These are phyloP conservation scores for Candida khao-thaluensis DNA, from an alignment of 805 yeast genomes.

Conservation along the genomic window DNA sequence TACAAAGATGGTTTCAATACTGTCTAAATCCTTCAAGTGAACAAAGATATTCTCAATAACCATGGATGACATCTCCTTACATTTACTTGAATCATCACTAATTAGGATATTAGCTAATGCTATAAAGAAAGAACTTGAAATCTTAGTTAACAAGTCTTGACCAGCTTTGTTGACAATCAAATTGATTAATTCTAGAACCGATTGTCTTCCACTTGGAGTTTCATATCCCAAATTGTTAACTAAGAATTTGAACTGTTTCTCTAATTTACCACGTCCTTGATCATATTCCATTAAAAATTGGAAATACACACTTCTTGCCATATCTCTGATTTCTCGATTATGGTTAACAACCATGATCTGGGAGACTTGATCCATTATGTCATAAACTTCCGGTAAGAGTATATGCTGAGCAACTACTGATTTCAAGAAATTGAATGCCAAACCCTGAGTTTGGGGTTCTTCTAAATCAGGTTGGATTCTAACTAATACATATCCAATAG, in stretches of 20 bases:
- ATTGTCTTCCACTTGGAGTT: conserved; percentile 80
- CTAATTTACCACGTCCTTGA: conserved; percentile 82
- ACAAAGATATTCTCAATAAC: conserved; percentile 56
- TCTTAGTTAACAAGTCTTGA: conserved; percentile 52
- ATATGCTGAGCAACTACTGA: conserved; percentile 73
- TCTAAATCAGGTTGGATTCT: conserved; percentile 82
- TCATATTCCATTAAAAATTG: conserved; percentile 92
- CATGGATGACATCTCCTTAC: conserved; percentile 79
- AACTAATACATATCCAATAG: conserved; percentile 69
- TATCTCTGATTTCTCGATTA: conserved; percentile 74
- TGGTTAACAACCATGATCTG: conserved; percentile 89
- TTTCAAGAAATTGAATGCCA: conserved; percentile 80
- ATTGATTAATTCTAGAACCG: conserved; percentile 85
- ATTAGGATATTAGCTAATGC: conserved; percentile 75
- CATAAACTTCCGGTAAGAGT: conserved; percentile 85
- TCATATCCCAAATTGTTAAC: conserved; percentile 82
- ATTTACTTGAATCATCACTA: conserved; percentile 72
- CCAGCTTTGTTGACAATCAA: conserved; percentile 67
- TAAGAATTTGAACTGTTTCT: conserved; percentile 77
- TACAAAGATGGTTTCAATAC: conserved; percentile 41
- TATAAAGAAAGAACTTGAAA: conserved; percentile 77
- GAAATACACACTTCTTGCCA: conserved; percentile 78
- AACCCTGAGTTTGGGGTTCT: conserved; percentile 84
- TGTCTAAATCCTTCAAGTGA: conserved; percentile 35
- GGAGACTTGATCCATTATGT: conserved; percentile 76